Conservation (phyloP, 2,329 filamentous ascomycete genomes). For the Chrysoporthe puriensis region DNA sequence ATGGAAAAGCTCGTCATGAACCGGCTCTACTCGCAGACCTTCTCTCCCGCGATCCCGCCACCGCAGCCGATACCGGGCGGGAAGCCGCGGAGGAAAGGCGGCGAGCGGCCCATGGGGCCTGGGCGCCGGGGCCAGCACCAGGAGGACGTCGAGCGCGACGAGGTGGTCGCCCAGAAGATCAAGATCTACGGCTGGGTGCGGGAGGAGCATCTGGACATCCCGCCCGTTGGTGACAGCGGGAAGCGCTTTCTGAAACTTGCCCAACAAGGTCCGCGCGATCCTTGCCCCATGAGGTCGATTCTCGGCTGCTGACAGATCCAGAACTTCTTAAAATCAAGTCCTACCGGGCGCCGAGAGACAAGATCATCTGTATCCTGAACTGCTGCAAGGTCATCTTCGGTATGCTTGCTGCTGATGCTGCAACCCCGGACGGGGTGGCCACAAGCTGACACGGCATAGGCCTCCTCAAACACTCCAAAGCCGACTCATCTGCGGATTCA, state of each 20-base stretch:
- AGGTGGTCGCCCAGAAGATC: constrained; percentile 95
- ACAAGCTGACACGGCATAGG: constrained; percentile 50
- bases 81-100: constrained; percentile 69
- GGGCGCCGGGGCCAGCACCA: constrained; percentile 95
- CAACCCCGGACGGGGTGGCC: not conserved
- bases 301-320: constrained; percentile 44
- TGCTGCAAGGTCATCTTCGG: constrained; percentile 99
- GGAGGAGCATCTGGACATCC: constrained; percentile 93
- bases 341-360: constrained; percentile 95
- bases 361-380: constrained; percentile 97
- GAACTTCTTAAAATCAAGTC: constrained; percentile 95
- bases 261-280: constrained; percentile 67
- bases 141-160: constrained; percentile 95
- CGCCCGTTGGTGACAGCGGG: constrained; percentile 80
- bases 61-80: constrained; percentile 73
- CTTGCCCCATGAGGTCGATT: constrained; percentile 38
- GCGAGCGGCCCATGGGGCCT: constrained; percentile 71
- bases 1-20: constrained; percentile 99
- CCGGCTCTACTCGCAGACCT: constrained; percentile 90
- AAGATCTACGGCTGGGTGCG: constrained; percentile 94
- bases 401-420: constrained; percentile 43
- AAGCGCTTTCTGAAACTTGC: constrained; percentile 86
- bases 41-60: constrained; percentile 88
- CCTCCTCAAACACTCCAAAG: constrained; percentile 86
- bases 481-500: constrained; percentile 92